A percentile compares a stretch with the other conserved stretches of the same genome.
Evolutionary conservation across 805 yeast species (phyloP).

Genomic region (Sungouiozyma intestinalis): DNA sequence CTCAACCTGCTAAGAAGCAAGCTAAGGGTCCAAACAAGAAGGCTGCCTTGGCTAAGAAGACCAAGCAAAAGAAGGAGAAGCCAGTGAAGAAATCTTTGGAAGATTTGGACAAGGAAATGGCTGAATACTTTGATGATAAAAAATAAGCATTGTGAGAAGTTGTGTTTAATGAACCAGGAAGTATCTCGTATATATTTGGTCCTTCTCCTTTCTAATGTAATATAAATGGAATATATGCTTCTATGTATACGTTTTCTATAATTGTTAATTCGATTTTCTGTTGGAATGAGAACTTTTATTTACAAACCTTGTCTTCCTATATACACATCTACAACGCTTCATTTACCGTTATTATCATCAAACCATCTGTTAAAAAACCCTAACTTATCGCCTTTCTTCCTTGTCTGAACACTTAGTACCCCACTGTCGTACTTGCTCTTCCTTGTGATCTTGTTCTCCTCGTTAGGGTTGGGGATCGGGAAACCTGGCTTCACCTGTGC

Average conservation of each 20-base stretch:
- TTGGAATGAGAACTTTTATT: too few species aligned
- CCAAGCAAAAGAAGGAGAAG: slow-evolving; percentile 30
- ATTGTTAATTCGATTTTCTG: too few species aligned
- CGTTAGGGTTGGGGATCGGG: slow-evolving; percentile 28
- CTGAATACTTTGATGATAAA: slow-evolving; percentile 68
- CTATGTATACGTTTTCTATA: neutral
- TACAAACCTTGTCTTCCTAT: too few species aligned
- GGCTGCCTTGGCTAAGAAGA: slow-evolving; percentile 28
- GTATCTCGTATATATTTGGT: too few species aligned
- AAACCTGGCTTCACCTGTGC: slow-evolving; percentile 45
- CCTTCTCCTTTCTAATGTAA: too few species aligned
- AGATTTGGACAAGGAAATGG: slow-evolving; percentile 96
- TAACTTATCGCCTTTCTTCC: slow-evolving; percentile 45
- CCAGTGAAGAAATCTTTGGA: slow-evolving; percentile 69
- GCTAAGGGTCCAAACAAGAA: slow-evolving; percentile 27
- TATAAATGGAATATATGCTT: neutral
- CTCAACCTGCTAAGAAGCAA: slow-evolving; percentile 7
- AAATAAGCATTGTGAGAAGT: slow-evolving; percentile 6
- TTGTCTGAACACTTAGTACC: slow-evolving; percentile 47
- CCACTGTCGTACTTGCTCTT: slow-evolving; percentile 61
- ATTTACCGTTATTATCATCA: slow-evolving; percentile 3
- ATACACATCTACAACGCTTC: neutral
- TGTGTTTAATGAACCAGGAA: neutral
- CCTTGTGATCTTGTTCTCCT: slow-evolving; percentile 32
- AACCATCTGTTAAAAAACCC: slow-evolving; percentile 22